These are phyloP conservation scores for Coffea canephora DNA, from an alignment of 257 asterid genomes.

Conservation along the genomic window DNA sequence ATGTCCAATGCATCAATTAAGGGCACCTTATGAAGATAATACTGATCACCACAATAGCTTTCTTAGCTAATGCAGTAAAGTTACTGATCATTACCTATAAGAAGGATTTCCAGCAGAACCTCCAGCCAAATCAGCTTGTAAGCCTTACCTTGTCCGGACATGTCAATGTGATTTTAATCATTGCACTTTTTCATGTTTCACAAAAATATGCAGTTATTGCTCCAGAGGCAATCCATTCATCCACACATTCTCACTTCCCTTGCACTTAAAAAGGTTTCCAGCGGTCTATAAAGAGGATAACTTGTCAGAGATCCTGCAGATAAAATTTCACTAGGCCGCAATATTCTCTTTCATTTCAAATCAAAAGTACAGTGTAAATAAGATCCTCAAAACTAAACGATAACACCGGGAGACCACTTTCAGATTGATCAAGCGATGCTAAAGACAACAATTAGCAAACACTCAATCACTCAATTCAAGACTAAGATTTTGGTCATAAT, in stretches of 20 bases:
- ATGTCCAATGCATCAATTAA: not conserved
- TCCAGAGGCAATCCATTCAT: not conserved
- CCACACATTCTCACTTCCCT: not conserved
- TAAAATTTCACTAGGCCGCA: not conserved
- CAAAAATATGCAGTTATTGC: not conserved
- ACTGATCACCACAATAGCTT: not conserved
- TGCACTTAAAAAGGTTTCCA: not conserved
- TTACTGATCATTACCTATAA: not conserved
- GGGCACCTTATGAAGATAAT: not conserved
- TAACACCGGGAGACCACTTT: not conserved
- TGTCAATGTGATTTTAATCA: not conserved
- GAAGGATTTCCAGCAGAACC: not conserved
- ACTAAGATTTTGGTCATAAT: constrained; percentile 34
- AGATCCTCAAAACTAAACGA: not conserved
- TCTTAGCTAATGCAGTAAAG: not conserved
- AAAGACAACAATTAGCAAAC: not conserved
- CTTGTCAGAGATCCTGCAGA: too few species aligned
- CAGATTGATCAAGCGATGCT: not conserved
- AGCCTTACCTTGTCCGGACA: not conserved
- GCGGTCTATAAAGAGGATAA: not conserved
- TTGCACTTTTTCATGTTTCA: not conserved
- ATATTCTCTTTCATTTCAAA: not conserved
- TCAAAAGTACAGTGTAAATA: not conserved
- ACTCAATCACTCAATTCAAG: constrained; percentile 9
- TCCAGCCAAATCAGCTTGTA: not conserved